Evolutionary conservation across 805 yeast genomes (phyloP).

Genomic region (Clavispora vitiphila): DNA sequence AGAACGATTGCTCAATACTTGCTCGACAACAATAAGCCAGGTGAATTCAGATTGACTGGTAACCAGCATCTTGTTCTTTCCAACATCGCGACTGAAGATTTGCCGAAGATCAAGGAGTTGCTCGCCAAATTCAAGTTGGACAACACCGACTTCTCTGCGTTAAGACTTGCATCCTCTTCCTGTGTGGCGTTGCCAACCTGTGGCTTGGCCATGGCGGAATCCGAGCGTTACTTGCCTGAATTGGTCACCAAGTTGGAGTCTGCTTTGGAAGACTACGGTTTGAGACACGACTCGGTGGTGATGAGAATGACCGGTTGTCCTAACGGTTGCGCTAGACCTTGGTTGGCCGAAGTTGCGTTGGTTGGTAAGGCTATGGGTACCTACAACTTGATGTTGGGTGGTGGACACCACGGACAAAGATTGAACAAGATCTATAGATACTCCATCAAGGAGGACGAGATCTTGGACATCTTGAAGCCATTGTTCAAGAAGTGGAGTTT

Average conservation of each 20-base stretch:
- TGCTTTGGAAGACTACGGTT: constrained; percentile 86
- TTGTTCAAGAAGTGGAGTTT: constrained; percentile 91
- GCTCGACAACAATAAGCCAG: constrained; percentile 49
- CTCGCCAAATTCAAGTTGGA: constrained; percentile 75
- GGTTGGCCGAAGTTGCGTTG: constrained; percentile 94
- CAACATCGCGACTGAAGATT: constrained; percentile 63
- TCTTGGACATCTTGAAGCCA: constrained; percentile 70
- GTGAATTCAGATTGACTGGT: constrained; percentile 91
- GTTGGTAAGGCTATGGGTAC: constrained; percentile 95
- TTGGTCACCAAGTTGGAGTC: constrained; percentile 76
- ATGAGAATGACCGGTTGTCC: constrained; percentile 99
- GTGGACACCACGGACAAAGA: constrained; percentile 92
- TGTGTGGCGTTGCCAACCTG: constrained; percentile 99
- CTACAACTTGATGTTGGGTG: constrained; percentile 91
- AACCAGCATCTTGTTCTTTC: constrained; percentile 87
- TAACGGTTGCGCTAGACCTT: constrained; percentile 97
- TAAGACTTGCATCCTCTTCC: constrained; percentile 88
- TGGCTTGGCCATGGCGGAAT: constrained; percentile 98
- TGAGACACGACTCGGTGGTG: constrained; percentile 89
- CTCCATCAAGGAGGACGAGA: constrained; percentile 87
- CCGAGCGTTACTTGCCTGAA: constrained; percentile 86
- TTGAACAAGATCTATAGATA: constrained; percentile 84
- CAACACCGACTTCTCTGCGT: constrained; percentile 74
- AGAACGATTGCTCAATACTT: constrained; percentile 70
- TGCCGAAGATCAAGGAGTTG: constrained; percentile 55